These are phyloP conservation scores for Ambrosiella xylebori DNA, from an alignment of 2,329 filamentous ascomycete species.

Conservation along the genomic window DNA sequence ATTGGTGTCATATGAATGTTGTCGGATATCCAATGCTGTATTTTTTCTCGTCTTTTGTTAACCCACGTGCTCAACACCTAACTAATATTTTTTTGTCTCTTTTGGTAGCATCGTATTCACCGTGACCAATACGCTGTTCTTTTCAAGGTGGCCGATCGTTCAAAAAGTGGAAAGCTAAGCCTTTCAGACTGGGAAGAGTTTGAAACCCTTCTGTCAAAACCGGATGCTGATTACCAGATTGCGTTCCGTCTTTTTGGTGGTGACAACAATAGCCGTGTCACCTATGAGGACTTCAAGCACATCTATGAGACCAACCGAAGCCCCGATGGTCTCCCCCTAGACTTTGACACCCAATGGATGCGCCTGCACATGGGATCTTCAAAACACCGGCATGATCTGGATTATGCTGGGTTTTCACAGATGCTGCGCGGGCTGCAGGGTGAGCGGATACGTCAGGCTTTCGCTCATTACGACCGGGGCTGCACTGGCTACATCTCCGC, in stretches of 20 bases:
- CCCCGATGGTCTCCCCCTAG: conserved; percentile 71
- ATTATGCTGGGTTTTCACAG: conserved; percentile 92
- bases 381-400: conserved; percentile 76
- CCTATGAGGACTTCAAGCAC: conserved; percentile 73
- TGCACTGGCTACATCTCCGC: conserved; percentile 90
- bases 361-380: conserved; percentile 81
- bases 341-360: conserved; percentile 96
- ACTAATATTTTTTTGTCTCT: conserved; percentile 9
- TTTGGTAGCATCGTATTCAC: conserved; percentile 79
- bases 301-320: conserved; percentile 81
- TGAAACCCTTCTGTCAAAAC: conserved; percentile 81
- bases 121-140: conserved; percentile 89
- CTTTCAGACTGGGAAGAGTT: conserved; percentile 83
- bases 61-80: neutral
- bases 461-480: conserved; percentile 79
- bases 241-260: conserved; percentile 93
- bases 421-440: conserved; percentile 94
- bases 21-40: no score
- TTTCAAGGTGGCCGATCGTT: conserved; percentile 77
- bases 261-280: conserved; percentile 66
- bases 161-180: conserved; percentile 52
- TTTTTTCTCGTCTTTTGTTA: neutral
- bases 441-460: conserved; percentile 88
- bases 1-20: neutral
- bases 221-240: conserved; percentile 97